These are phyloP conservation scores for Candida caryicola DNA, from an alignment of 805 yeast genomes.

Conservation along the genomic window DNA sequence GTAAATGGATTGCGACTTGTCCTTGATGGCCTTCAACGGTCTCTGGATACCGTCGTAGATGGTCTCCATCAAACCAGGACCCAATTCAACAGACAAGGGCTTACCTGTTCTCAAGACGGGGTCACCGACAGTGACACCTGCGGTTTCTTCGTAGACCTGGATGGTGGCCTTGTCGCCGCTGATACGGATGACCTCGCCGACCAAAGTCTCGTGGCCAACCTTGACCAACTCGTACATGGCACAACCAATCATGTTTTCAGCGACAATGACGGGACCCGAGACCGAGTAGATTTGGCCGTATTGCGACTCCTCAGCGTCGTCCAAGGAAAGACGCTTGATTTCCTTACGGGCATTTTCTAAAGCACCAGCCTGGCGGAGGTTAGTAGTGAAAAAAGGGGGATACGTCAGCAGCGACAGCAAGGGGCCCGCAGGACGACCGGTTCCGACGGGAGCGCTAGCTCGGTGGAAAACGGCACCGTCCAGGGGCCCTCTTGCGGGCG, in stretches of 20 bases:
- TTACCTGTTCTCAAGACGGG: constrained; percentile 98
- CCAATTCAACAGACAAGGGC: constrained; percentile 97
- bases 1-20: constrained; percentile 84
- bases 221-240: constrained; percentile 99
- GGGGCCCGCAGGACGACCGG: too few relatives aligned
- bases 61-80: constrained; percentile 99
- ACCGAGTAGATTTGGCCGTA: constrained; percentile 92
- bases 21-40: constrained; percentile 92
- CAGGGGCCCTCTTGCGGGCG: too few relatives aligned
- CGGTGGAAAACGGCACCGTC: too few relatives aligned
- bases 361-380: constrained; percentile 76
- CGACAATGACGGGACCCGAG: constrained; percentile 96
- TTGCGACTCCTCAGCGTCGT: constrained; percentile 65
- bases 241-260: constrained; percentile 99
- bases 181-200: constrained; percentile 97
- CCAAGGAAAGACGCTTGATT: constrained; percentile 79
- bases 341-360: constrained; percentile 95
- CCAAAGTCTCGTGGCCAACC: constrained; percentile 95
- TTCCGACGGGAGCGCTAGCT: too few relatives aligned
- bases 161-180: constrained; percentile 96
- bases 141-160: constrained; percentile 98
- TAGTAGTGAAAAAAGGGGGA: too few relatives aligned
- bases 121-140: constrained; percentile 98
- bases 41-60: constrained; percentile 99
- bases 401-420: too few relatives aligned